A percentile compares a stretch with the other conserved stretches of the same genome.
Conservation (phyloP, 371 early-diverging fungal genomes). For the Mucor mucedo region DNA sequence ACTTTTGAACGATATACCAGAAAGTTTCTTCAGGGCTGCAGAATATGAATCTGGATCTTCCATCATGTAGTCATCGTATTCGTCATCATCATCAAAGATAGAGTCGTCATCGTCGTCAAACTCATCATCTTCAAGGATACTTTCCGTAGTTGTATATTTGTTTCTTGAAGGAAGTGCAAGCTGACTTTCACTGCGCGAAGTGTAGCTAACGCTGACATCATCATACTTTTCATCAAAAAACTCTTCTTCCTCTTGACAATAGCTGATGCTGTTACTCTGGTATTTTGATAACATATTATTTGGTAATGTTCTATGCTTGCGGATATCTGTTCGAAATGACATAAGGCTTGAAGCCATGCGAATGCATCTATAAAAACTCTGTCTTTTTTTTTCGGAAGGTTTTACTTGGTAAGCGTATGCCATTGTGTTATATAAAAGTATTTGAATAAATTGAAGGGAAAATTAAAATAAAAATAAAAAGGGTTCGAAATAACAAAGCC, state of each 20-base stretch:
- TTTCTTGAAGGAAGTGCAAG: conserved; percentile 14
- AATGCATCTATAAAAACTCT: conserved; percentile 22
- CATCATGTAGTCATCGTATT: conserved; percentile 7
- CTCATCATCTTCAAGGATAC: conserved; percentile 13
- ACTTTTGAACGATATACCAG: conserved; percentile 7
- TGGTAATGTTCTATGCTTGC: conserved; percentile 15
- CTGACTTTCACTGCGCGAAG: conserved; percentile 9
- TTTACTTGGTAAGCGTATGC: neutral
- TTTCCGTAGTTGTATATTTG: neutral
- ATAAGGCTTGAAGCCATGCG: conserved; percentile 21
- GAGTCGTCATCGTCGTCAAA: conserved; percentile 2
- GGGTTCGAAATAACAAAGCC: neutral
- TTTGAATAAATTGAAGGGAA: neutral
- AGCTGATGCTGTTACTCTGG: neutral
- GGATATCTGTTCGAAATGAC: conserved; percentile 11
- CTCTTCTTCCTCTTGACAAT: conserved; percentile 9
- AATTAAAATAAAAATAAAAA: conserved; percentile 3
- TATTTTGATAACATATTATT: neutral
- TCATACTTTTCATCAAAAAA: conserved; percentile 7
- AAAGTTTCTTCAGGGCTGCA: conserved; percentile 17
- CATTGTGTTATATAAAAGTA: conserved; percentile 3
- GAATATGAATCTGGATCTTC: neutral
- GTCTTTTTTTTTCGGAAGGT: conserved; percentile 16
- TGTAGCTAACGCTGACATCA: neutral
- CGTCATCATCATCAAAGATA: conserved; percentile 7